A percentile compares a stretch with the other conserved stretches of the same genome.
Conservation (phyloP, 495 filamentous ascomycete genomes). For the Neurospora sp. region DNA sequence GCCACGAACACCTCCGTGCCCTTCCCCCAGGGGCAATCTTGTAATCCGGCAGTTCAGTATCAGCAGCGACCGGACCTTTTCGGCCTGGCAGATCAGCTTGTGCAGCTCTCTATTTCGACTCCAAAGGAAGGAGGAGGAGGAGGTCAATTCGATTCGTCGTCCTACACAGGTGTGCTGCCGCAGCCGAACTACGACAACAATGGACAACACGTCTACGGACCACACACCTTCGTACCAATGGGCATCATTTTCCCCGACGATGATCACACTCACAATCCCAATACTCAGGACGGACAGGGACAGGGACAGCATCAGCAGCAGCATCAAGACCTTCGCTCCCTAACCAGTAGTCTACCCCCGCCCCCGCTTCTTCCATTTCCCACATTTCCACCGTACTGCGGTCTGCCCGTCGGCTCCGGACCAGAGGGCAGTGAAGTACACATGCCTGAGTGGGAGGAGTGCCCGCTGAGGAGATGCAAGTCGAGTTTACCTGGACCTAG, state of each 20-base stretch:
- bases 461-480: constrained; percentile 4
- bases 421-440: constrained; percentile 22
- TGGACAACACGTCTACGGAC: neutral
- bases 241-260: neutral
- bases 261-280: neutral
- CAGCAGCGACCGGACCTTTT: neutral
- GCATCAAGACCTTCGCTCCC: neutral
- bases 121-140: neutral
- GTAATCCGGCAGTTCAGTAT: neutral
- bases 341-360: neutral
- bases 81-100: neutral
- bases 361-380: neutral
- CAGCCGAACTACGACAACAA: neutral
- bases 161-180: neutral
- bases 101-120: neutral
- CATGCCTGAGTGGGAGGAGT: constrained; percentile 14
- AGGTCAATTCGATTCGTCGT: neutral
- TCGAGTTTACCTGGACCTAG: neutral
- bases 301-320: neutral
- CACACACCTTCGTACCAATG: neutral
- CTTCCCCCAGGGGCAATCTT: neutral
- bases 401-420: constrained; percentile 32
- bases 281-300: neutral
- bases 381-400: constrained; percentile 7
- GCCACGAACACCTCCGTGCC: neutral